A percentile compares a stretch with the other conserved stretches of the same genome.
Conservation (phyloP, 805 yeast species). For the Ogataea methylovora region DNA sequence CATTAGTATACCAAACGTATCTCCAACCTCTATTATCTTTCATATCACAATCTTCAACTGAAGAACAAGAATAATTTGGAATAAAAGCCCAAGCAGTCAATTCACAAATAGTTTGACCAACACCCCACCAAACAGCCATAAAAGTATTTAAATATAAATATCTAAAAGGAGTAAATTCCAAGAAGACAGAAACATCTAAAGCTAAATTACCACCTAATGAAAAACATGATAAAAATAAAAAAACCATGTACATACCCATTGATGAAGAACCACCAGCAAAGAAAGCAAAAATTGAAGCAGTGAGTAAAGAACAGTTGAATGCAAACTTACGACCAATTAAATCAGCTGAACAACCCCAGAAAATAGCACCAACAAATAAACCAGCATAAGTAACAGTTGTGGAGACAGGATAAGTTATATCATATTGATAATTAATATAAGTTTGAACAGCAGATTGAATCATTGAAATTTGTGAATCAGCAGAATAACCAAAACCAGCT, state of each 20-base stretch:
- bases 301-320: slow-evolving; percentile 40
- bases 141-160: slow-evolving; percentile 45
- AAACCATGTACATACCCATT: slow-evolving; percentile 42
- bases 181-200: slow-evolving; percentile 43
- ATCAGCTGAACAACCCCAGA: slow-evolving; percentile 53
- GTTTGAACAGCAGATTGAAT: slow-evolving; percentile 39
- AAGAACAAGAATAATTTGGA: slow-evolving; percentile 40
- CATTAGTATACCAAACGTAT: slow-evolving; percentile 46
- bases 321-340: slow-evolving; percentile 46
- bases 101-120: slow-evolving; percentile 49
- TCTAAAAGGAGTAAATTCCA: slow-evolving; percentile 45
- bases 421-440: slow-evolving; percentile 41
- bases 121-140: slow-evolving; percentile 56
- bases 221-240: slow-evolving; percentile 36
- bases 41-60: slow-evolving; percentile 35
- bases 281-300: slow-evolving; percentile 44
- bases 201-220: slow-evolving; percentile 54
- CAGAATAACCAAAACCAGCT: slow-evolving; percentile 52
- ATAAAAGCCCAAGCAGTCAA: slow-evolving; percentile 50
- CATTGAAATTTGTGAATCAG: slow-evolving; percentile 43
- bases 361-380: slow-evolving; percentile 42
- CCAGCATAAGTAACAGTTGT: slow-evolving; percentile 44
- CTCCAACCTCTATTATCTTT: slow-evolving; percentile 54
- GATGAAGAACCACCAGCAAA: slow-evolving; percentile 45
- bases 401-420: slow-evolving; percentile 34